Evolutionary conservation across 257 asterid species (phyloP), one percentile per base, ranked within the genome.

Genomic region (Primulina eburnea): DNA sequence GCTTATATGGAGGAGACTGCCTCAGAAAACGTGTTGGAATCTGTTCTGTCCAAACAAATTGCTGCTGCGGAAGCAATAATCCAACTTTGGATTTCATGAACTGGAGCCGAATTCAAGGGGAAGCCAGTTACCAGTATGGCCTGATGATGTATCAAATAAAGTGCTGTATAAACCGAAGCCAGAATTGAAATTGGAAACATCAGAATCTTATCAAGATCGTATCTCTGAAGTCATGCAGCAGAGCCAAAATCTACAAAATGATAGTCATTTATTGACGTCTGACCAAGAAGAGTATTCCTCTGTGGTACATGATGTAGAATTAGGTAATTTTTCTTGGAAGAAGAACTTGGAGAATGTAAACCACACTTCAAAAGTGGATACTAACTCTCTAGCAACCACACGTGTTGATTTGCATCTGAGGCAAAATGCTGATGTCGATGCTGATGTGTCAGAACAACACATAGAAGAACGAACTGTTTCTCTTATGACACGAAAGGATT

Each of bases 351-450:
- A 80, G 29, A 77, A 55, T 43, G 72, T 56, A 30, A 68, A 38
- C 50, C 78, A 67, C 64, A 65, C 78, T 68, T 83, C 89, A 38
- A 69, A 70, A 37, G 60, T 77, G 67, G 73, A 71, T 34, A 74
- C 75, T 73, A 84, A 74, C 69, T 72, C 82, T 71, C 67, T 75
- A 47, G 78, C 69, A 64, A 74, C 83, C 75, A 79, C 78, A 77
- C 69, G 64, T 67, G 43, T 29, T 50, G 70, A 64, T 52, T 60
- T 65, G 58, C 80, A 65, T 53, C 84, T 47, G 24, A 70, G 69
- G 63, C 77, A 81, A 76, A 64, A 43, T 74, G 68, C 74, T 69
- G 83, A 73, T 59, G 40, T 68, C 65, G 43, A 38, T 21, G 56
- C 26, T 68, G 69, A 73, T 81, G 72, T 37, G 68, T 68, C 78